These are phyloP conservation scores for Carallia pectinifolia DNA, from an alignment of 345 rosid species.

Conservation along the genomic window DNA sequence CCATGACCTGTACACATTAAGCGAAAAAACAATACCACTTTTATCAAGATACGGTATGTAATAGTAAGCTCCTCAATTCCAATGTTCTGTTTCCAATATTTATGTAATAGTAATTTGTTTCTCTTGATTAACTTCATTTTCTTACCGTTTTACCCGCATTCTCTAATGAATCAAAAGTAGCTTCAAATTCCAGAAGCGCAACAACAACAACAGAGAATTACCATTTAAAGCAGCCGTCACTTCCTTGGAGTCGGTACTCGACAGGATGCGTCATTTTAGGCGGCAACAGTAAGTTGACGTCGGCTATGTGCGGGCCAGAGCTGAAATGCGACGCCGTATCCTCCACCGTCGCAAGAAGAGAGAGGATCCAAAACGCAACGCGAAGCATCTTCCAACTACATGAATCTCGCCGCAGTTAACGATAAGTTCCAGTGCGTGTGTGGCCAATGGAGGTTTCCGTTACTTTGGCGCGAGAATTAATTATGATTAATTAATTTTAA, in stretches of 20 bases:
- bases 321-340: slow-evolving; percentile 36
- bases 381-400: slow-evolving; percentile 2
- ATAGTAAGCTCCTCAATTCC: too few relatives aligned
- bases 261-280: slow-evolving; percentile 86
- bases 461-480: not conserved
- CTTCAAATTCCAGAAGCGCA: not conserved
- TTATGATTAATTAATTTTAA: not conserved
- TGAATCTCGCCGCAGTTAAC: not conserved
- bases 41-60: too few relatives aligned
- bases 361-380: slow-evolving; percentile 17
- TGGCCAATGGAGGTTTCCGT: not conserved
- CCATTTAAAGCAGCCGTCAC: slow-evolving; percentile 98
- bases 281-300: slow-evolving; percentile 87
- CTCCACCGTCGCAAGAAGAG: slow-evolving; percentile 24
- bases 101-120: too few relatives aligned
- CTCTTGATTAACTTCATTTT: too few relatives aligned
- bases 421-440: too few relatives aligned
- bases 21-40: not conserved
- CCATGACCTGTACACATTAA: slow-evolving; percentile 71
- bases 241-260: slow-evolving; percentile 93
- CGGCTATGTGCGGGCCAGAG: slow-evolving; percentile 86
- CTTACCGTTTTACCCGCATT: not conserved
- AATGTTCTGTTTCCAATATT: too few relatives aligned
- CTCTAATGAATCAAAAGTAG: not conserved
- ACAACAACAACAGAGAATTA: slow-evolving; percentile 10